phyloP scores from a whole-genome alignment of 208 protist genomes.

The Crithidia sp. region DNA sequence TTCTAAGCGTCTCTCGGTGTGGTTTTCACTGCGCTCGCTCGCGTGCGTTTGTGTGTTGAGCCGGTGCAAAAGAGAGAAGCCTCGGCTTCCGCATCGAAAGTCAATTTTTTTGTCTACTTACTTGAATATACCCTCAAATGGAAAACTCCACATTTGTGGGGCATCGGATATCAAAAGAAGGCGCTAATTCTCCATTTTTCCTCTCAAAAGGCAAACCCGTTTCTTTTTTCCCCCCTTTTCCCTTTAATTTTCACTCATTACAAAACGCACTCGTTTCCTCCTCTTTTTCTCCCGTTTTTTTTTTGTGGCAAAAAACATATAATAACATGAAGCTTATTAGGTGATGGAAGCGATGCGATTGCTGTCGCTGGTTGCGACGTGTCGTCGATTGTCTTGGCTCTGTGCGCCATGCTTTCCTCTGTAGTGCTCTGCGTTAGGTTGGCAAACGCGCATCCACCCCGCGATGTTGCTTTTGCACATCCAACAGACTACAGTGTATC shows the following conservation, averaged over 20 bases:
- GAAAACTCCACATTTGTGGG: not conserved
- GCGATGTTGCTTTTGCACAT: no score
- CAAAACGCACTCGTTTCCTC: not conserved
- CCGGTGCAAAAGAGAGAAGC: not conserved
- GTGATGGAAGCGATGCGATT: no score
- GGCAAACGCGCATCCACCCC: no score
- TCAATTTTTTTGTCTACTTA: not conserved
- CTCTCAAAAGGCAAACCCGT: not conserved
- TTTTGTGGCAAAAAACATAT: not conserved
- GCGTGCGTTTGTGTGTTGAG: not conserved
- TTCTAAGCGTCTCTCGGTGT: not conserved
- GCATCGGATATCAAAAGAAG: not conserved
- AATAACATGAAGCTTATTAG: not conserved
- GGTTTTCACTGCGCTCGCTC: not conserved
- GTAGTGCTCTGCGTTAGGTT: no score
- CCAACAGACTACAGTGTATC: no score
- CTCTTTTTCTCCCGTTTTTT: not conserved
- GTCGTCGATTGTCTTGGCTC: no score
- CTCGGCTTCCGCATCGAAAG: not conserved
- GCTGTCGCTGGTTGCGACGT: no score
- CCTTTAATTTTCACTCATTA: not conserved
- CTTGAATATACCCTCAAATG: not conserved
- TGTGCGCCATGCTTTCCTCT: no score
- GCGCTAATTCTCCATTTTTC: not conserved
- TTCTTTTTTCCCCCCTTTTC: not conserved